A percentile compares a stretch with the other conserved stretches of the same genome.
phyloP scores from a whole-genome alignment of 352 stramenopile genomes.

The Pythium utonaiense region DNA sequence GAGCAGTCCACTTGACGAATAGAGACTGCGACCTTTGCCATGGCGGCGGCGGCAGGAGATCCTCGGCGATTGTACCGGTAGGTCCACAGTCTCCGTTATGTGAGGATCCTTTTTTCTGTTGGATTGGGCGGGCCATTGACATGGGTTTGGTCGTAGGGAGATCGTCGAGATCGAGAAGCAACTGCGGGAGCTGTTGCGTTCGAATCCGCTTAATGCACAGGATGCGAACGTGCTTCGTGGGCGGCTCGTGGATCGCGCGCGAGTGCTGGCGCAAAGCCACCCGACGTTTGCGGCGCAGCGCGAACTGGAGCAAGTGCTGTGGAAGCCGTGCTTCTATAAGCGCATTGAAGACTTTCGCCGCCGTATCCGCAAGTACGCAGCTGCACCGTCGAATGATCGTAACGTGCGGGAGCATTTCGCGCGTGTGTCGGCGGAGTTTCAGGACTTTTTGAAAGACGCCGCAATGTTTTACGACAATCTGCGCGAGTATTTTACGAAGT shows the following conservation, averaged over 20 bases:
- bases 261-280: constrained; percentile 36
- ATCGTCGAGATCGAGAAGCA: constrained; percentile 71
- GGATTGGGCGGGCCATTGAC: no score
- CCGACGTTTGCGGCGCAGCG: constrained; percentile 55
- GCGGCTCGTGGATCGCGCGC: constrained; percentile 49
- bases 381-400: constrained; percentile 57
- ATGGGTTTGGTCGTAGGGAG: constrained; percentile 33
- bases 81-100: constrained; percentile 1
- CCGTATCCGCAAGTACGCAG: constrained; percentile 84
- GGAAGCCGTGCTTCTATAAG: constrained; percentile 91
- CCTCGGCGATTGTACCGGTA: constrained; percentile 37
- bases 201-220: constrained; percentile 56
- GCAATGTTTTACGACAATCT: constrained; percentile 76
- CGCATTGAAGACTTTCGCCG: constrained; percentile 88
- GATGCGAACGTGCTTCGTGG: constrained; percentile 57
- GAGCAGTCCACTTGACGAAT: no score
- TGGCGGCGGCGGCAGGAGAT: constrained; percentile 13
- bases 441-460: constrained; percentile 59
- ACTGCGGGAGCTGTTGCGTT: constrained; percentile 62
- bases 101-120: neutral
- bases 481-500: constrained; percentile 43
- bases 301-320: constrained; percentile 80
- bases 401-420: constrained; percentile 75
- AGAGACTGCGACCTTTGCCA: neutral
- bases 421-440: constrained; percentile 68